Percentiles rank a stretch among this genome's conserved stretches.
Conservation (phyloP, 768 basidiomycete species). For the Naganishia antarctica region DNA sequence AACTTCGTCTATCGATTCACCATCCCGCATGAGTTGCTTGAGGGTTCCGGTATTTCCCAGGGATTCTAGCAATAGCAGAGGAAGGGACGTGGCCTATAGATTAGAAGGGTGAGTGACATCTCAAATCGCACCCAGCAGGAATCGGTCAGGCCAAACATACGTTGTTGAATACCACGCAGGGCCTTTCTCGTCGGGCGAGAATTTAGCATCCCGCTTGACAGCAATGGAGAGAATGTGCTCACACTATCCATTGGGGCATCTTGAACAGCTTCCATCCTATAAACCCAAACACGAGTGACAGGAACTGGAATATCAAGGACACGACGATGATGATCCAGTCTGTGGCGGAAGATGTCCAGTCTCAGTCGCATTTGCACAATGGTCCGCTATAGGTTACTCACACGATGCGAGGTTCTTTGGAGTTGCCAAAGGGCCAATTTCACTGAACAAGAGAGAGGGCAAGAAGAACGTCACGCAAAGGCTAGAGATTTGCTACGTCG, state of each 20-base stretch:
- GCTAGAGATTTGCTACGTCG: conserved; percentile 1
- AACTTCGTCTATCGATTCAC: conserved; percentile 31
- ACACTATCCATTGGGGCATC: conserved; percentile 42
- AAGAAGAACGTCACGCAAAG: conserved; percentile 45
- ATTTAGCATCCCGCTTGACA: not conserved
- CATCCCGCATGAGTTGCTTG: conserved; percentile 34
- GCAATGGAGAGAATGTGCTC: conserved; percentile 11
- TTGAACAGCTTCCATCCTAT: conserved; percentile 31
- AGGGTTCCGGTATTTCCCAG: conserved; percentile 42
- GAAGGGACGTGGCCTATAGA: conserved; percentile 38
- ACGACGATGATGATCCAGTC: conserved; percentile 45
- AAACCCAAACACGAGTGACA: conserved; percentile 38
- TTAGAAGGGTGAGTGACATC: not conserved
- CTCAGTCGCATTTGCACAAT: not conserved
- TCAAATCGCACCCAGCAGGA: too few relatives aligned
- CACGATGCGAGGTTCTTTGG: conserved; percentile 40
- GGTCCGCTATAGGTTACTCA: conserved; percentile 26
- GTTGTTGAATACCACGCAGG: conserved; percentile 48
- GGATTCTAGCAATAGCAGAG: conserved; percentile 42
- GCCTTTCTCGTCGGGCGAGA: conserved; percentile 28
- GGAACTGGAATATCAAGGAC: conserved; percentile 42
- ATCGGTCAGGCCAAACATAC: conserved; percentile 23
- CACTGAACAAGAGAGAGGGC: conserved; percentile 45
- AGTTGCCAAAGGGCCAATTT: conserved; percentile 47
- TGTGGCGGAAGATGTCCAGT: conserved; percentile 4